Evolutionary conservation across 305 asterid species (phyloP).

Genomic region (Coffea humblotiana): DNA sequence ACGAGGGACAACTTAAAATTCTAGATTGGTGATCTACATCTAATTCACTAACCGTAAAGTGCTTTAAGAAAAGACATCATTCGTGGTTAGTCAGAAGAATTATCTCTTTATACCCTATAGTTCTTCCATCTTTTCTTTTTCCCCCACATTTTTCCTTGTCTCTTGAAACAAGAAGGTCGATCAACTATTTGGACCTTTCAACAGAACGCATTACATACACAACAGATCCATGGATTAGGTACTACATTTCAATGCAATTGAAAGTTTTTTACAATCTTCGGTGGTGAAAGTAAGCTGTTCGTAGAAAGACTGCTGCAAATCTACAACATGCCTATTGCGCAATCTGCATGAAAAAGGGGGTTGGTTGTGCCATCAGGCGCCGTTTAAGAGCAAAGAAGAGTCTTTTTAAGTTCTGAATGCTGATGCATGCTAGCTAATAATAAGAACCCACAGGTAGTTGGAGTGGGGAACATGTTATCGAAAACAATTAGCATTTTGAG

Average conservation of each 20-base stretch:
- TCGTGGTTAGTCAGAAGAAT: neutral
- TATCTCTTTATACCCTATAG: neutral
- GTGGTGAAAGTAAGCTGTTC: neutral
- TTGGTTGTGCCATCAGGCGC: neutral
- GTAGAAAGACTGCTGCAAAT: neutral
- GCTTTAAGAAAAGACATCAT: neutral
- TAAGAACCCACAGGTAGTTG: constrained; percentile 25
- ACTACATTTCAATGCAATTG: neutral
- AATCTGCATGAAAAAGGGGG: neutral
- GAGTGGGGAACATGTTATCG: constrained; percentile 31
- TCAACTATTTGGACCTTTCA: neutral
- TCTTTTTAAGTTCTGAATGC: neutral
- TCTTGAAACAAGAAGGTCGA: neutral
- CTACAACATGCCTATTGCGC: neutral
- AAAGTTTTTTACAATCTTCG: neutral
- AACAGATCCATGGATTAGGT: neutral
- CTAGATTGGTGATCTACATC: neutral
- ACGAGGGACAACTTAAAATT: too few relatives aligned
- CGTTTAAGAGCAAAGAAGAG: neutral
- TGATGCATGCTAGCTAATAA: constrained; percentile 14
- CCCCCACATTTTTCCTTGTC: neutral
- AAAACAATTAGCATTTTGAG: constrained; percentile 16
- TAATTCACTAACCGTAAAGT: neutral
- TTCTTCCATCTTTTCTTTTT: too few relatives aligned
- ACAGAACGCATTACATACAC: neutral